Percentiles rank a stretch among this genome's conserved stretches.
These are phyloP conservation scores for Stephanodiscus triporus DNA, from an alignment of 108 stramenopile genomes.

Conservation along the genomic window DNA sequence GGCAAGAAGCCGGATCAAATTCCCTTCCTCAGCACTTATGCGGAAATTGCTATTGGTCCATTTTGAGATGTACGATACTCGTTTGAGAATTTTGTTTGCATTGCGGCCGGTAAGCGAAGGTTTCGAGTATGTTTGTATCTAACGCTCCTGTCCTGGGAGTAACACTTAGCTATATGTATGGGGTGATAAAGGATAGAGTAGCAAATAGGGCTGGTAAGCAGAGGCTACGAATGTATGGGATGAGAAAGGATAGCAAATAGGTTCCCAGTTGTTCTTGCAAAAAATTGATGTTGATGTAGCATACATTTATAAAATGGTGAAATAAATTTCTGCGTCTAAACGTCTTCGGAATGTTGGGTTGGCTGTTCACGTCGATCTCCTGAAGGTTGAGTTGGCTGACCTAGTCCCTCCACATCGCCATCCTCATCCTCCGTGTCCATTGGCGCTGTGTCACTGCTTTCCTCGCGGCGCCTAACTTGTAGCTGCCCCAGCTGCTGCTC, in stretches of 20 bases:
- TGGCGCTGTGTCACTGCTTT: not conserved
- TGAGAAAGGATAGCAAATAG: not conserved
- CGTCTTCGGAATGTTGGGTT: not conserved
- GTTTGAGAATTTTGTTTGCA: not conserved
- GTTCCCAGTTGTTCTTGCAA: no score
- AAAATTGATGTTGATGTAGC: not conserved
- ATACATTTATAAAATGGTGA: not conserved
- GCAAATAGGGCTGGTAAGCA: no score
- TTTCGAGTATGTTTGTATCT: not conserved
- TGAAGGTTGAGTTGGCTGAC: not conserved
- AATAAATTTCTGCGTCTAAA: not conserved
- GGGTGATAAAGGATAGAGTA: not conserved
- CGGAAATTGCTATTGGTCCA: constrained; percentile 69
- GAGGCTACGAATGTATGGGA: no score
- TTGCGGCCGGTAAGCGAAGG: not conserved
- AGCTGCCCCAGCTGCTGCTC: constrained; percentile 15
- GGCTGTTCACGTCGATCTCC: not conserved
- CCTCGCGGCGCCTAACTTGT: not conserved
- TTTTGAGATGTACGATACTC: constrained; percentile 45
- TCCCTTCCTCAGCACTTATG: constrained; percentile 65
- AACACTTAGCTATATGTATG: not conserved
- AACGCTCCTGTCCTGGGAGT: not conserved
- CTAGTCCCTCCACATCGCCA: not conserved
- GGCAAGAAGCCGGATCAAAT: constrained; percentile 78
- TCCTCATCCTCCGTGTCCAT: constrained; percentile 1